A percentile compares a stretch with the other conserved stretches of the same genome.
Conservation (phyloP, 192 early-diverging fungal species). For the Mortierella alpina region DNA sequence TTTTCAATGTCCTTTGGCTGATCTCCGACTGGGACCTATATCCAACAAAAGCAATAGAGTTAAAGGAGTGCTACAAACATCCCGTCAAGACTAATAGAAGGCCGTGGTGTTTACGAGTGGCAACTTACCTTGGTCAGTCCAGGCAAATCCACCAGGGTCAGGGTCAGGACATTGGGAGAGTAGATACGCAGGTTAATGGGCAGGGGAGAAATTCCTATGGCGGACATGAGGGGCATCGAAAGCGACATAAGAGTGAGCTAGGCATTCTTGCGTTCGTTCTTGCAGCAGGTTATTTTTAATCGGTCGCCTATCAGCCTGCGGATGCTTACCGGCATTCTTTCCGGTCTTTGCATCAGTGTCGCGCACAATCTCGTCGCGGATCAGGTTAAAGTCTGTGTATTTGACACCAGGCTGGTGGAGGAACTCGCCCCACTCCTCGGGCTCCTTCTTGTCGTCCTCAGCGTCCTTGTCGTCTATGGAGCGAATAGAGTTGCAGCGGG, state of each 20-base stretch:
- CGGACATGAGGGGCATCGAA: neutral
- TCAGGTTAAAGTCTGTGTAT: conserved; percentile 96
- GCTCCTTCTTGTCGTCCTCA: conserved; percentile 63
- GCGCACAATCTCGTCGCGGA: conserved; percentile 93
- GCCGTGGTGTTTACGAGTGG: no score
- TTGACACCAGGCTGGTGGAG: conserved; percentile 97
- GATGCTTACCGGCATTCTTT: conserved; percentile 69
- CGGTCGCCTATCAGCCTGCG: neutral
- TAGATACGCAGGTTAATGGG: conserved; percentile 98
- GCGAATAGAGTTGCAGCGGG: neutral
- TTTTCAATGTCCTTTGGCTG: conserved; percentile 99
- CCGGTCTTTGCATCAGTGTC: conserved; percentile 93
- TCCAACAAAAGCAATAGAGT: neutral
- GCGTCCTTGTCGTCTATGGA: conserved; percentile 1
- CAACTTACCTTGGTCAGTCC: conserved; percentile 89
- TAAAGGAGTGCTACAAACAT: neutral
- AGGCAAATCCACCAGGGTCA: conserved; percentile 98
- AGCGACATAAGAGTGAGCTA: neutral
- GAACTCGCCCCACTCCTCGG: conserved; percentile 99
- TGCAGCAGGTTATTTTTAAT: neutral
- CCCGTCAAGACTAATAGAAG: no score
- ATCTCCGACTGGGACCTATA: conserved; percentile 93
- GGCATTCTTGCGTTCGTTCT: neutral
- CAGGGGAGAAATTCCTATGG: conserved; percentile 84
- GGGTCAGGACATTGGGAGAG: conserved; percentile 97